Conservation (phyloP, 1,139 yeast species). For the Pichia sp. region DNA sequence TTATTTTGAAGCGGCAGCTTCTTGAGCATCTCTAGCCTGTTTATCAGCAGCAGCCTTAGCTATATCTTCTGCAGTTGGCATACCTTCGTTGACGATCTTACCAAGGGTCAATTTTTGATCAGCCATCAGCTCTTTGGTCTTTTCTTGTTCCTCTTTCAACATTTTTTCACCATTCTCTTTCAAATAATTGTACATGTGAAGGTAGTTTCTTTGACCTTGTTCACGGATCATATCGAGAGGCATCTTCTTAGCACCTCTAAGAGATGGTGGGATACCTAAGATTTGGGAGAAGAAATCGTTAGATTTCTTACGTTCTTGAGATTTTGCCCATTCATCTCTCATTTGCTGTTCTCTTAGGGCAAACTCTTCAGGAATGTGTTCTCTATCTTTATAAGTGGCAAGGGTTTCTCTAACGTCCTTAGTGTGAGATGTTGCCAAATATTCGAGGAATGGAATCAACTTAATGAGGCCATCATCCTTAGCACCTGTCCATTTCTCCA, state of each 20-base stretch:
- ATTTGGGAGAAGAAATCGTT: constrained; percentile 31
- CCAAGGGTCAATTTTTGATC: constrained; percentile 73
- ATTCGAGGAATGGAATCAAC: constrained; percentile 89
- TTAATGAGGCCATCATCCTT: constrained; percentile 72
- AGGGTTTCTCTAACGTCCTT: constrained; percentile 88
- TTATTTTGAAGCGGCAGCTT: constrained; percentile 3
- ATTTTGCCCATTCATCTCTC: constrained; percentile 63
- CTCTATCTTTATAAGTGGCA: constrained; percentile 56
- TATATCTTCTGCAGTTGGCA: constrained; percentile 80
- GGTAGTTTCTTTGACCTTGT: constrained; percentile 87
- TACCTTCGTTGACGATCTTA: constrained; percentile 77
- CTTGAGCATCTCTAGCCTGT: constrained; percentile 10
- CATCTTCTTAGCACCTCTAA: constrained; percentile 58
- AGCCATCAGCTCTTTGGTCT: constrained; percentile 73
- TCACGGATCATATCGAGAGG: constrained; percentile 88
- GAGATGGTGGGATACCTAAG: constrained; percentile 52
- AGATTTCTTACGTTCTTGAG: constrained; percentile 34
- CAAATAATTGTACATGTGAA: constrained; percentile 73
- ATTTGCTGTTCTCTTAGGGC: constrained; percentile 66
- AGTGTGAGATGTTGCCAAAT: constrained; percentile 85
- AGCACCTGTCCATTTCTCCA: constrained; percentile 81
- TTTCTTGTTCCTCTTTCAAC: constrained; percentile 70
- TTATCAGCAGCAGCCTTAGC: constrained; percentile 46
- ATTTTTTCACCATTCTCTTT: constrained; percentile 87
- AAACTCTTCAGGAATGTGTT: constrained; percentile 73